Evolutionary conservation across 805 yeast species (phyloP).

Genomic region (Candida ficus): DNA sequence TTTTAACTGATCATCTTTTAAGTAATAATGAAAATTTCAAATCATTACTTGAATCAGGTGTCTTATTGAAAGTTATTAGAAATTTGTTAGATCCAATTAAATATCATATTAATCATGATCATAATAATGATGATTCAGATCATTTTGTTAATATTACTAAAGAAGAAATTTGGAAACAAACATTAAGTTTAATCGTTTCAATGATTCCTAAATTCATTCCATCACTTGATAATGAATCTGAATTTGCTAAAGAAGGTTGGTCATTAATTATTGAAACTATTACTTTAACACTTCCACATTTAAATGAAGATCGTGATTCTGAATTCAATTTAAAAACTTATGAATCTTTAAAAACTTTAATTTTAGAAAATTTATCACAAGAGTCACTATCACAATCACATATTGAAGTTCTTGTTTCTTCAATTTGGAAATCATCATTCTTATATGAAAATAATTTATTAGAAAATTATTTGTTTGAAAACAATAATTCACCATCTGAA

Average conservation of each 20-base stretch:
- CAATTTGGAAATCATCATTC: conserved; percentile 56
- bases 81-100: conserved; percentile 50
- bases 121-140: conserved; percentile 23
- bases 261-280: conserved; percentile 36
- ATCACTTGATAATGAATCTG: conserved; percentile 9
- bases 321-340: conserved; percentile 42
- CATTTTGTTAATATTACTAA: conserved; percentile 9
- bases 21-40: conserved; percentile 24
- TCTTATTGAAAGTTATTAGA: conserved; percentile 39
- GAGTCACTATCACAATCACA: conserved; percentile 25
- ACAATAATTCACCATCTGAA: conserved; percentile 27
- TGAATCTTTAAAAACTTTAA: conserved; percentile 31
- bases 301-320: conserved; percentile 33
- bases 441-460: conserved; percentile 52
- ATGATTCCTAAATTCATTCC: conserved; percentile 28
- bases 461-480: conserved; percentile 35
- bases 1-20: conserved; percentile 36
- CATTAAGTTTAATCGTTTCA: conserved; percentile 36
- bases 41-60: conserved; percentile 38
- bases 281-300: conserved; percentile 33
- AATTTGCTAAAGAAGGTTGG: conserved; percentile 29
- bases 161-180: conserved; percentile 49
- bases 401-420: conserved; percentile 39
- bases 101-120: conserved; percentile 24
- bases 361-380: conserved; percentile 37